Conservation (phyloP, 2,329 filamentous ascomycete species). For the Scedosporium aurantiacum region DNA sequence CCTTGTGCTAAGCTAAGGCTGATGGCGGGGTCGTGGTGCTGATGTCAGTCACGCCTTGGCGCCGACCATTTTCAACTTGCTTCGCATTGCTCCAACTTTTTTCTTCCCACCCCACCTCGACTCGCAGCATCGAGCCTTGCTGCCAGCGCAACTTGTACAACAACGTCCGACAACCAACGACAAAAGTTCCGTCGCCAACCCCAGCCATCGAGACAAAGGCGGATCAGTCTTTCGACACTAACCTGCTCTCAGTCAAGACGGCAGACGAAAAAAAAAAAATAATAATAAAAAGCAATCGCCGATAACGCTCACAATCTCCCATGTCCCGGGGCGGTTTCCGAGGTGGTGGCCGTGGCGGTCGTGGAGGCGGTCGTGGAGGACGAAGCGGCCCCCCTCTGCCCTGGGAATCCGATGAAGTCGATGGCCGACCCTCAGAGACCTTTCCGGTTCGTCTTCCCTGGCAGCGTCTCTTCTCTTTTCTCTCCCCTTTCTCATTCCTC, state of each 20-base stretch:
- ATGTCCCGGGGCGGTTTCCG: constrained; percentile 22
- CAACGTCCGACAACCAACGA: too few species aligned
- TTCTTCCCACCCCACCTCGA: not conserved
- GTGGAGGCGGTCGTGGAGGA: constrained; percentile 36
- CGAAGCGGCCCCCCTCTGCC: constrained; percentile 36
- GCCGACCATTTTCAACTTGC: not conserved
- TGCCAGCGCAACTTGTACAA: too few species aligned
- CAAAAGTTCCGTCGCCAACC: too few species aligned
- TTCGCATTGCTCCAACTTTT: not conserved
- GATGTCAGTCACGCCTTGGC: not conserved
- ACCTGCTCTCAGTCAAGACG: too few species aligned
- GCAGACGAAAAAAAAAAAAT: too few species aligned
- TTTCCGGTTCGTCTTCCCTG: constrained; percentile 36
- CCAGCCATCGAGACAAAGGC: too few species aligned
- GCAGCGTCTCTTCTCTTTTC: not conserved
- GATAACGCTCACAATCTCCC: not conserved
- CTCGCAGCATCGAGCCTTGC: not conserved
- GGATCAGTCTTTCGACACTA: too few species aligned
- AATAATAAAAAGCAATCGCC: too few species aligned
- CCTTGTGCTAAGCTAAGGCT: not conserved
- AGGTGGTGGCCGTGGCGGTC: constrained; percentile 38
- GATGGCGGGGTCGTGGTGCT: not conserved
- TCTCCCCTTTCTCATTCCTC: not conserved
- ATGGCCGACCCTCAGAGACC: constrained; percentile 46
- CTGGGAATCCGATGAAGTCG: constrained; percentile 44